Percentiles rank a stretch among this genome's conserved stretches.
phyloP scores from a whole-genome alignment of 1,139 yeast species.

The Kodamaea fungicola region DNA sequence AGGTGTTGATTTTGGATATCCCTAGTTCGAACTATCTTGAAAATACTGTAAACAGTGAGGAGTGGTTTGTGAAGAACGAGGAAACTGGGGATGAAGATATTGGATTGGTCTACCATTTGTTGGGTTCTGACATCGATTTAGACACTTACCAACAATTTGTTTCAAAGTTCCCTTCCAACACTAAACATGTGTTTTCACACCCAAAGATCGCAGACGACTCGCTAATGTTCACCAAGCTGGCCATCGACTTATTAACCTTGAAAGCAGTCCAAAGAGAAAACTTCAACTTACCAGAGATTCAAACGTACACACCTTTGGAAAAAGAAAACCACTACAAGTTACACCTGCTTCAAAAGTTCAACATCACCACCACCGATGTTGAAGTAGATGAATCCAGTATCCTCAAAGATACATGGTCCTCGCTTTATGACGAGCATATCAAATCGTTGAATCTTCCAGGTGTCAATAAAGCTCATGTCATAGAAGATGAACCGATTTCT shows the following conservation, averaged over 20 bases:
- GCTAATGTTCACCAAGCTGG: conserved; percentile 55
- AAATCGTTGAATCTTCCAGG: conserved; percentile 22
- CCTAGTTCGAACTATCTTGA: conserved; percentile 56
- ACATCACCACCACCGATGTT: conserved; percentile 24
- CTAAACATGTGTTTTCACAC: conserved; percentile 71
- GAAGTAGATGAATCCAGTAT: conserved; percentile 19
- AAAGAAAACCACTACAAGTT: conserved; percentile 17
- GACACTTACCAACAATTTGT: conserved; percentile 47
- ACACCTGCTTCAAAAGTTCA: conserved; percentile 32
- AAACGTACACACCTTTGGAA: conserved; percentile 17
- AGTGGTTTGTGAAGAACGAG: conserved; percentile 23
- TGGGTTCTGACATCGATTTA: conserved; percentile 63
- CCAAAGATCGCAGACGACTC: conserved; percentile 58
- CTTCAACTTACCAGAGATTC: conserved; percentile 49
- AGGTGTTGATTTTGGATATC: conserved; percentile 69
- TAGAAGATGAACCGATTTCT: conserved; percentile 18
- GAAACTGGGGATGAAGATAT: conserved; percentile 34
- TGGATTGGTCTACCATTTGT: conserved; percentile 67
- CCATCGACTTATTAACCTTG: conserved; percentile 53
- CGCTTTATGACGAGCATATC: conserved; percentile 42
- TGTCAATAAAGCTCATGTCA: conserved; percentile 15
- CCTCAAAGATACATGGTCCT: conserved; percentile 32
- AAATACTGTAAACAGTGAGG: conserved; percentile 32
- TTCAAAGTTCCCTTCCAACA: conserved; percentile 44
- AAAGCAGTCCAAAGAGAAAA: conserved; percentile 50